Percentiles rank a stretch among this genome's conserved stretches.
Conservation (phyloP, 202 grass and related monocot genomes). For the Sporobolus alterniflorus region DNA sequence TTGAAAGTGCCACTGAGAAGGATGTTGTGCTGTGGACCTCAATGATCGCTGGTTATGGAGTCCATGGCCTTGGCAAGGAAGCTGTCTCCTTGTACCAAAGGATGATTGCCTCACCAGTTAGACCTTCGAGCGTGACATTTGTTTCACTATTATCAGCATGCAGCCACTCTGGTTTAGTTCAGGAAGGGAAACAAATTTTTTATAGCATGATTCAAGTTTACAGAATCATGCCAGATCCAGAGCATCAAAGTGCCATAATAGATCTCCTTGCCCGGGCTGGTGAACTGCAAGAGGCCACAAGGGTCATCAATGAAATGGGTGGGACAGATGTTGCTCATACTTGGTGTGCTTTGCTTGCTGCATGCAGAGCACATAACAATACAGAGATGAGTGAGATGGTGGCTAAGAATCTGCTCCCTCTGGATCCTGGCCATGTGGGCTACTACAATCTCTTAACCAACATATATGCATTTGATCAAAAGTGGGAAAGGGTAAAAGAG, state of each 20-base stretch:
- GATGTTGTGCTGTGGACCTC: conserved; percentile 70
- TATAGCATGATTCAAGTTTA: conserved; percentile 57
- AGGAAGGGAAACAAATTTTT: conserved; percentile 60
- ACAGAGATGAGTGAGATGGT: conserved; percentile 45
- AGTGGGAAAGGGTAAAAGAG: conserved; percentile 54
- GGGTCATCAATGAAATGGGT: conserved; percentile 36
- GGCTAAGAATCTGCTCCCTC: conserved; percentile 41
- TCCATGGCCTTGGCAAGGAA: conserved; percentile 64
- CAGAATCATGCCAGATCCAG: conserved; percentile 44
- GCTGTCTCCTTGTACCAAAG: conserved; percentile 51
- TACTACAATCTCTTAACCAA: conserved; percentile 65
- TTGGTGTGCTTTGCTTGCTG: conserved; percentile 76
- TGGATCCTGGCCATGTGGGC: conserved; percentile 55
- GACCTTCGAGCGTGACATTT: conserved; percentile 57
- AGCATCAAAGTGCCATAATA: conserved; percentile 60
- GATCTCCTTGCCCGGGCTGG: conserved; percentile 69
- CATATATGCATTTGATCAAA: conserved; percentile 69
- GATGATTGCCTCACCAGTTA: conserved; percentile 58
- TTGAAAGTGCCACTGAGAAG: conserved; percentile 49
- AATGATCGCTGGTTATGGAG: conserved; percentile 77
- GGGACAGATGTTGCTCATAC: conserved; percentile 35
- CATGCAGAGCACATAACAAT: conserved; percentile 49
- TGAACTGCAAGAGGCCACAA: conserved; percentile 54
- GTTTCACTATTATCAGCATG: conserved; percentile 66
- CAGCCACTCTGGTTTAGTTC: conserved; percentile 65